Base-by-base conservation (phyloP, 108 stramenopile species). In the Heterococcus sp. region DNA sequence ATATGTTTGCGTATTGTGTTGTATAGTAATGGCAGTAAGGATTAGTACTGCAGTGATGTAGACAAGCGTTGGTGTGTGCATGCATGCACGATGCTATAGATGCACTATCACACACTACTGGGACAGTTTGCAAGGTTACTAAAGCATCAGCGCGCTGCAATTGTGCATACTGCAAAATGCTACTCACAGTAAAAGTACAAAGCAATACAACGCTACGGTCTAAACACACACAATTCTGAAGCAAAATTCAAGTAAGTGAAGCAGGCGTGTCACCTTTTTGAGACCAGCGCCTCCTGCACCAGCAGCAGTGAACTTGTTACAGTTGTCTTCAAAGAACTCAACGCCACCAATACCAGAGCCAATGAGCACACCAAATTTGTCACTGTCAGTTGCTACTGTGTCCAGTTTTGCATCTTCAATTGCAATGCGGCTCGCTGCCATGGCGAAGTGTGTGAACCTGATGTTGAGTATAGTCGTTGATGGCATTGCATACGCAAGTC, bases 391-490 rank as follows among this genome's bases (percentile, higher is more conserved):
- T 11, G 68, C 69, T 37, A 71, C 72, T 11, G 69, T 37, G 75
- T 86, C 85, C 0, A 86, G 66, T 65, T 75, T 78, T 0, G 81
- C 71, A 74, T 86, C 85, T 26, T 65, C 81, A 1, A 86, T 35
- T 38, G 85, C 85, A 32, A 84, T 40, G 35, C 39, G 63, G 35
- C 83, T 64, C 8, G 85, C 83, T 21, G 77, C 81, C 83, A 86
- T 78, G 2, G 85, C 85, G 71, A 86, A 86, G 34, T 86, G 85
- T 0, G 85, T 86, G 82, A 78, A 86, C 14, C n/a, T n/a, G n/a
- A n/a, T n/a, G n/a, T n/a, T n/a, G n/a, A n/a, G n/a, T n/a, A n/a
- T n/a, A n/a, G n/a, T n/a, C n/a, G n/a, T n/a, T n/a, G n/a, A n/a
- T n/a, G n/a, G n/a, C n/a, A n/a, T n/a, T n/a, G n/a, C n/a, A n/a